These are phyloP conservation scores for Ceratocystis harringtonii DNA, from an alignment of 2,329 filamentous ascomycete genomes.

Conservation along the genomic window DNA sequence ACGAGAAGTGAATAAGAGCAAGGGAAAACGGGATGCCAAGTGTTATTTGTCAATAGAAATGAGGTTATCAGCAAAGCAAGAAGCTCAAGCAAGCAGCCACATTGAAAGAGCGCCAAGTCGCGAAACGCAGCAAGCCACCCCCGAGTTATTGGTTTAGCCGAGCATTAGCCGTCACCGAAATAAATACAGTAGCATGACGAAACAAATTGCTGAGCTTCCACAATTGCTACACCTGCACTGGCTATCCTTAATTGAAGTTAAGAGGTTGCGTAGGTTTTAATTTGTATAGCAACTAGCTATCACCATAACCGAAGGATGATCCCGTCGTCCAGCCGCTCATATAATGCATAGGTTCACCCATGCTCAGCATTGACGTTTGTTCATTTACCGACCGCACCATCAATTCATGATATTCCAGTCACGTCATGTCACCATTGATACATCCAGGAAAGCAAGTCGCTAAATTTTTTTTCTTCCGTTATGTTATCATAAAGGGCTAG, in stretches of 20 bases:
- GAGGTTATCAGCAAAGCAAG: background rate
- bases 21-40: background rate
- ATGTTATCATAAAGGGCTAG: constrained; percentile 20
- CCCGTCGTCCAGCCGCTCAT: too few species aligned
- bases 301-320: too few species aligned
- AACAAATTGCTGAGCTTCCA: background rate
- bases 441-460: constrained; percentile 15
- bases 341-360: background rate
- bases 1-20: background rate
- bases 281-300: too few species aligned
- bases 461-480: constrained; percentile 20
- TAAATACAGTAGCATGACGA: background rate
- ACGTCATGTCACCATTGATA: background rate
- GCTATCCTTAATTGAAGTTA: too few species aligned
- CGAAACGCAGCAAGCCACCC: constrained; percentile 8
- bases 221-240: too few species aligned
- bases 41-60: background rate
- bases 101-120: constrained; percentile 4
- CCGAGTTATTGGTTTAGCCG: background rate
- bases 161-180: background rate
- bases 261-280: too few species aligned
- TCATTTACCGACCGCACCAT: too few species aligned
- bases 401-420: background rate
- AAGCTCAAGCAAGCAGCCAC: background rate
- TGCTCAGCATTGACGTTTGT: background rate